Base-by-base conservation (phyloP, 1,139 yeast genomes). In the Candida pseudoviswanathii region DNA sequence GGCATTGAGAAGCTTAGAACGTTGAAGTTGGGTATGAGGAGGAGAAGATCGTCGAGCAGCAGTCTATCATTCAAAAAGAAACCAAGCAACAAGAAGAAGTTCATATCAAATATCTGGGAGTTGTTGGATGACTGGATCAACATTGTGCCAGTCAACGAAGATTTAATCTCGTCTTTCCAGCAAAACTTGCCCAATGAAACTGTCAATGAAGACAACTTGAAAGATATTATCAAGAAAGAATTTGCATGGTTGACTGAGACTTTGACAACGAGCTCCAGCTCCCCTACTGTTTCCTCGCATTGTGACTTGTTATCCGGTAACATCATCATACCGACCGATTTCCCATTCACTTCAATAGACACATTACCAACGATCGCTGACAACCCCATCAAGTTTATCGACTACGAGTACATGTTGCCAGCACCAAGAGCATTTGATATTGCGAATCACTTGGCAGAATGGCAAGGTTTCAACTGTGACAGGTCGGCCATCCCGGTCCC, bases 391-490 rank as follows among this genome's bases (percentile, higher is more conserved):
- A 76, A 82, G 27, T 86, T 88, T 60, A 88, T 88, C 46, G 96
- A 88, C 63, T 88, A 87, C 62, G 96, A 88, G 67, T 88, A 88
- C 61, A 84, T 89, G 79, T 75, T 85, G 59, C 88, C 89, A 2
- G 89, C 90, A 1, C 92, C 95, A 2, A 68, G 94, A 50, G 94
- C 89, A 0, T 88, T 86, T 63, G 96, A 88, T 62, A 82, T 88
- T 24, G 90, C 95, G n/a, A 88, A 88, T 62, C 95, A 88, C 65
- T 82, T 88, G 58, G 85, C 87, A 63, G 96, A 88, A 66, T 88
- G 94, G 94, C 95, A 88, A 62, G 96, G 96, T 1, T 86, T 86
- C 58, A 83, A 84, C 54, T 88, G 95, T 64, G 82, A 84, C 54
- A 74, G 80, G 25, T 67, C 74, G 9, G 78, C 80, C 5, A 84